Evolutionary conservation across 2,329 filamentous ascomycete genomes (phyloP).

Genomic region (Diplodia seriata): DNA sequence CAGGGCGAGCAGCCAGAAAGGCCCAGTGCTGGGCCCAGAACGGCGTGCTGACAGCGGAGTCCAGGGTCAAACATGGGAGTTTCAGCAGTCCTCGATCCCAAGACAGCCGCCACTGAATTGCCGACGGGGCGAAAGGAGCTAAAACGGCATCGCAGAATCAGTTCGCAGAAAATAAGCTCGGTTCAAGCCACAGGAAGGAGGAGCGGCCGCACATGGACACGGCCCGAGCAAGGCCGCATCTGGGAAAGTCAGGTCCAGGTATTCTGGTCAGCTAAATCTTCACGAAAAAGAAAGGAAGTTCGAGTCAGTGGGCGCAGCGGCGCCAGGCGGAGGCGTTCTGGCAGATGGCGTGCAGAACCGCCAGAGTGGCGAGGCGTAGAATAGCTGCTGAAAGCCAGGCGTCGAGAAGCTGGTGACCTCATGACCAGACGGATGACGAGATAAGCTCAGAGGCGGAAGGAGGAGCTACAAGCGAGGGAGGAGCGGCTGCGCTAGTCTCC

Average conservation of each 20-base stretch:
- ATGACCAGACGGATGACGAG: conserved; percentile 22
- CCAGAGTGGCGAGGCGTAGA: background rate
- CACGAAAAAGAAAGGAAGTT: background rate
- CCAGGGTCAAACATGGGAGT: background rate
- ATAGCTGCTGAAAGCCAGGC: background rate
- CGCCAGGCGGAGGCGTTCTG: background rate
- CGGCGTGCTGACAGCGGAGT: conserved; percentile 9
- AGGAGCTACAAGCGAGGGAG: conserved; percentile 10
- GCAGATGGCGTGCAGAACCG: conserved; percentile 10
- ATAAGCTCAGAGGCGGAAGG: conserved; percentile 19
- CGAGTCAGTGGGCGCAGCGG: background rate
- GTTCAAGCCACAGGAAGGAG: background rate
- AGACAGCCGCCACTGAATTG: conserved; percentile 3
- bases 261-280: background rate
- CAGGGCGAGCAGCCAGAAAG: background rate
- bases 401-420: background rate
- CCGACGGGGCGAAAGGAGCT: background rate
- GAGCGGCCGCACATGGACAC: no score
- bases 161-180: no score
- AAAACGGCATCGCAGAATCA: background rate
- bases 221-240: no score
- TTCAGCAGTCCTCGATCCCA: background rate
- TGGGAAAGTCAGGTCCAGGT: no score
- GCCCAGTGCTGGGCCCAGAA: background rate
- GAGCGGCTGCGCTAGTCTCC: background rate